phyloP scores from a whole-genome alignment of 257 asterid species.

The Phtheirospermum japonicum region DNA sequence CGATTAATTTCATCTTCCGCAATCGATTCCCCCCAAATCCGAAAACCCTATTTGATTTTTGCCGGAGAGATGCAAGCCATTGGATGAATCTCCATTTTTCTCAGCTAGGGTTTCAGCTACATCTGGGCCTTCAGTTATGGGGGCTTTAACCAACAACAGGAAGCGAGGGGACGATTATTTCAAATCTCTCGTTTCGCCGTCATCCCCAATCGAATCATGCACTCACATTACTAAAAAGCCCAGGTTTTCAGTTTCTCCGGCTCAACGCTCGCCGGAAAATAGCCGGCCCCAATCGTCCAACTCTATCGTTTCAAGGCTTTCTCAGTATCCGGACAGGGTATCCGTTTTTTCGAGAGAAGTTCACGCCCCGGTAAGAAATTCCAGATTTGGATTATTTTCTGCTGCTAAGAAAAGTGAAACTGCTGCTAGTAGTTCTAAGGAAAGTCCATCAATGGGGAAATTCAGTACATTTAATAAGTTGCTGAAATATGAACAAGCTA shows the following conservation, averaged over 20 bases:
- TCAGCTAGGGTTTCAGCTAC: not conserved
- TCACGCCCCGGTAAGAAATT: conserved; percentile 50
- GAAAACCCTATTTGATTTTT: not conserved
- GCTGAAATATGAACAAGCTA: conserved; percentile 8
- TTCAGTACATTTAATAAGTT: not conserved
- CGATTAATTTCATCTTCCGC: not conserved
- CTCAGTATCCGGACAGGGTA: conserved; percentile 33
- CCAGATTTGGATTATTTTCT: conserved; percentile 22
- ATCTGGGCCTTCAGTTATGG: conserved; percentile 32
- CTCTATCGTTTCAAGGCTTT: conserved; percentile 20
- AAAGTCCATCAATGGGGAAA: conserved; percentile 38
- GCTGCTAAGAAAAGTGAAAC: conserved; percentile 11
- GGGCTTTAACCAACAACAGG: conserved; percentile 32
- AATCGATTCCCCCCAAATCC: not conserved
- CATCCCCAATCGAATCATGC: conserved; percentile 17
- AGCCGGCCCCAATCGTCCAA: conserved; percentile 5
- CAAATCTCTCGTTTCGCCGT: conserved; percentile 26
- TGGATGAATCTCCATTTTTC: conserved; percentile 1
- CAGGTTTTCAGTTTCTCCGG: conserved; percentile 23
- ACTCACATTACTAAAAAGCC: not conserved
- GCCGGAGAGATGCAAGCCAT: not conserved
- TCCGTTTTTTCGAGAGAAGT: conserved; percentile 33
- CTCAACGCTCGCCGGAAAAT: not conserved
- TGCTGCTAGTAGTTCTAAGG: conserved; percentile 21
- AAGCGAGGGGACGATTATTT: conserved; percentile 1